Evolutionary conservation across 805 yeast species (phyloP).

Genomic region (Candida vaughaniae): DNA sequence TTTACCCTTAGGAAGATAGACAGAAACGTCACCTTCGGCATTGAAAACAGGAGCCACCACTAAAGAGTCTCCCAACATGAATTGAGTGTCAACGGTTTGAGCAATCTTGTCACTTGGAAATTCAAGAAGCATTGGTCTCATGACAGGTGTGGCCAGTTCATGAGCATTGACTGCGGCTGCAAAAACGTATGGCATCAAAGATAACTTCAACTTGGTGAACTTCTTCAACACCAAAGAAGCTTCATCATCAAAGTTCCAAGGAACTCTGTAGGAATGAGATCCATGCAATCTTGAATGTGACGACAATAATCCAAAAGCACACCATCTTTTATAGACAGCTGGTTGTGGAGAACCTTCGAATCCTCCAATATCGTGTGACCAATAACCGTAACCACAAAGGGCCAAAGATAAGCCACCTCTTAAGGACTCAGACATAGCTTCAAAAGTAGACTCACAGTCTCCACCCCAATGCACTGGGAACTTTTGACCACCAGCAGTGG

Average conservation of each 20-base stretch:
- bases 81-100: constrained; percentile 29
- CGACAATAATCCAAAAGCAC: constrained; percentile 36
- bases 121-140: constrained; percentile 32
- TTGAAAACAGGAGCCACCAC: constrained; percentile 35
- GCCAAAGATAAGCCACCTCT: constrained; percentile 34
- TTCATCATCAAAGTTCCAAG: constrained; percentile 39
- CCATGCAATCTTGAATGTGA: constrained; percentile 41
- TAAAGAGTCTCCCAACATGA: constrained; percentile 29
- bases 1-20: constrained; percentile 29
- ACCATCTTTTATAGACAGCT: constrained; percentile 38
- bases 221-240: constrained; percentile 27
- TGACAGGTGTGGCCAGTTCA: constrained; percentile 24
- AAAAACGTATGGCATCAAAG: constrained; percentile 33
- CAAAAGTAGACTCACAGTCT: constrained; percentile 35
- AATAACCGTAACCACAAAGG: constrained; percentile 33
- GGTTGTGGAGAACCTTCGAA: constrained; percentile 38
- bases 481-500: constrained; percentile 36
- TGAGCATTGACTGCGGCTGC: constrained; percentile 28
- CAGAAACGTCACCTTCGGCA: constrained; percentile 28
- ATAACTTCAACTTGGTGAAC: constrained; percentile 31
- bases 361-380: constrained; percentile 42
- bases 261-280: constrained; percentile 34
- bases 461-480: constrained; percentile 46
- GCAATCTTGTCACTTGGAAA: constrained; percentile 25
- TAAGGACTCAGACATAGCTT: constrained; percentile 39